phyloP scores from a whole-genome alignment of 176 grass and related monocot species.

The Zoysia japonica region DNA sequence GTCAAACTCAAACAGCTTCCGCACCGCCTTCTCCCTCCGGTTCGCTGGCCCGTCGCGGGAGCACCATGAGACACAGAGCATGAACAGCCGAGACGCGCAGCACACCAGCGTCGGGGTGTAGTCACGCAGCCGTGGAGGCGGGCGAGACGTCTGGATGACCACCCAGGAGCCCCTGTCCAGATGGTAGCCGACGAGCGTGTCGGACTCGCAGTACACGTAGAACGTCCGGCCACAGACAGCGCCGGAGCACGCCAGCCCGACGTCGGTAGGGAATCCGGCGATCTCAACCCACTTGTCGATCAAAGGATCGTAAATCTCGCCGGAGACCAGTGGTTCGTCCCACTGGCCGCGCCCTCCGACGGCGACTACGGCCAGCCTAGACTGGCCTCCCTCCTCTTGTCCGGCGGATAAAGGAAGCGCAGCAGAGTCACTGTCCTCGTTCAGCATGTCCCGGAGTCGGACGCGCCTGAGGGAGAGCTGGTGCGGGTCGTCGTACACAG shows the following conservation, averaged over 20 bases:
- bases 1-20: constrained; percentile 86
- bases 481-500: constrained; percentile 80
- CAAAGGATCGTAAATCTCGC: constrained; percentile 71
- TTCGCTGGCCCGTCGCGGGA: constrained; percentile 55
- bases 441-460: constrained; percentile 64
- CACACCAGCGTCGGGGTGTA: constrained; percentile 73
- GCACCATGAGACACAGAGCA: constrained; percentile 86
- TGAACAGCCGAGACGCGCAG: constrained; percentile 64
- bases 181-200: constrained; percentile 82
- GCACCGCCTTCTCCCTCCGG: constrained; percentile 75
- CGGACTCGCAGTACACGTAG: constrained; percentile 84
- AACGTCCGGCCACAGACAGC: constrained; percentile 60
- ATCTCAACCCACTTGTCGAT: constrained; percentile 75
- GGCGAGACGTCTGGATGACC: constrained; percentile 55
- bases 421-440: constrained; percentile 38
- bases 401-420: background rate
- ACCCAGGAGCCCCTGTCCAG: constrained; percentile 65
- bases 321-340: constrained; percentile 82
- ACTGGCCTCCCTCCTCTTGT: background rate
- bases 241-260: constrained; percentile 71
- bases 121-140: constrained; percentile 62
- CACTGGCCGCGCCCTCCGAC: constrained; percentile 72
- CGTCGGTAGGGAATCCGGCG: constrained; percentile 62
- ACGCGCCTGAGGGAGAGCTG: constrained; percentile 60
- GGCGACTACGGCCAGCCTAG: constrained; percentile 61